A percentile compares a stretch with the other conserved stretches of the same genome.
phyloP scores from a whole-genome alignment of 495 filamentous ascomycete species.

The Neurospora intermedia region DNA sequence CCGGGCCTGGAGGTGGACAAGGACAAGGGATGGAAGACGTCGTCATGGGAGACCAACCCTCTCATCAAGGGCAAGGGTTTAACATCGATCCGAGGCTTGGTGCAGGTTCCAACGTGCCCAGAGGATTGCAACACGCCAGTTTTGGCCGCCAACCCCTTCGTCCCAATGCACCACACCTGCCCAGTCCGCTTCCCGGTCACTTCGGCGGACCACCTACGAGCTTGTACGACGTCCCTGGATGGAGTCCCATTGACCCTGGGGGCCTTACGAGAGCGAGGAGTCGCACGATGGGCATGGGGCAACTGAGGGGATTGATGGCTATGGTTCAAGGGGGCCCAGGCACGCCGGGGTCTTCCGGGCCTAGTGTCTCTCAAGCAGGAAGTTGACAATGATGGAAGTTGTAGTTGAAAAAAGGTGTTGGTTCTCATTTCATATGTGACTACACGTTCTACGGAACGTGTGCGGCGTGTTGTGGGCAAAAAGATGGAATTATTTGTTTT shows the following conservation, averaged over 20 bases:
- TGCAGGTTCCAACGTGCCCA: background rate
- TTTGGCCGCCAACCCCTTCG: background rate
- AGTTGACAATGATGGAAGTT: background rate
- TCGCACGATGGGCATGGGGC: background rate
- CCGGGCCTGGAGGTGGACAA: background rate
- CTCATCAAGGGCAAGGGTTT: background rate
- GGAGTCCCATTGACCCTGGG: background rate
- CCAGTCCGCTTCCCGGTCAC: background rate
- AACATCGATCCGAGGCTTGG: background rate
- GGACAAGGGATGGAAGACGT: background rate
- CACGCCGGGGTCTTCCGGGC: background rate
- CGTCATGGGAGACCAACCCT: background rate
- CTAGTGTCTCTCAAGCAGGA: background rate
- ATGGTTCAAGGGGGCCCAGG: background rate
- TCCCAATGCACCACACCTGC: background rate
- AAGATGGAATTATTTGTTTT: background rate
- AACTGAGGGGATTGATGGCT: background rate
- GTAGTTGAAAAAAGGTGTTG: background rate
- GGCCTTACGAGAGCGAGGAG: background rate
- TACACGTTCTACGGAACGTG: background rate
- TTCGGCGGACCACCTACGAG: background rate
- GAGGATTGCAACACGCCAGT: background rate
- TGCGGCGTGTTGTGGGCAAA: background rate
- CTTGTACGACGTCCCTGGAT: background rate
- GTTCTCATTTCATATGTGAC: background rate